Percentiles rank a stretch among this genome's conserved stretches.
Conservation (phyloP, 192 early-diverging fungal species). For the Rhizophagus prolifer region DNA sequence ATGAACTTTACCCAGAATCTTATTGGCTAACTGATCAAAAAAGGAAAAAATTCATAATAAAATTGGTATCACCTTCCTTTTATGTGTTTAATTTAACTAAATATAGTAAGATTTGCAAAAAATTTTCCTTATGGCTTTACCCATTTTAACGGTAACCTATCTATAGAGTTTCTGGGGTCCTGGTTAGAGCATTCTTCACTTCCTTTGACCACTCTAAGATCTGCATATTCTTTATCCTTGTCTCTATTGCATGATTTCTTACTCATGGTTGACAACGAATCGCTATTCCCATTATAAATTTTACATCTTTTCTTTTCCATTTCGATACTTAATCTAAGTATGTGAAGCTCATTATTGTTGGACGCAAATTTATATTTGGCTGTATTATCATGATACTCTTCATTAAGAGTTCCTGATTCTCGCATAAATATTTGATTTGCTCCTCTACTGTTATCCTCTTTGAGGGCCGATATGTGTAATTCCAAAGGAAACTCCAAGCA, state of each 20-base stretch:
- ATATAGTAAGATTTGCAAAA: no score
- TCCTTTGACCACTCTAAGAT: neutral
- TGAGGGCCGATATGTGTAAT: neutral
- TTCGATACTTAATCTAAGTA: constrained; percentile 1
- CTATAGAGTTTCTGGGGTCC: no score
- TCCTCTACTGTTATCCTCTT: constrained; percentile 2
- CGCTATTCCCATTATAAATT: constrained; percentile 15
- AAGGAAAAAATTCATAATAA: no score
- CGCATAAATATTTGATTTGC: constrained; percentile 12
- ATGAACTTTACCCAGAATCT: no score
- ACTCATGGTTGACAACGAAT: neutral
- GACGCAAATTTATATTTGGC: neutral
- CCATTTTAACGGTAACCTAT: no score
- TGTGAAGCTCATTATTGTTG: constrained; percentile 14
- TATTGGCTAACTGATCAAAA: no score
- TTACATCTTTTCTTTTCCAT: constrained; percentile 16
- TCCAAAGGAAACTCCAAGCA: neutral
- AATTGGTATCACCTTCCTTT: no score
- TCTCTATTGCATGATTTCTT: no score
- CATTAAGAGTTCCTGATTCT: constrained; percentile 10
- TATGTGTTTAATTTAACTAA: no score
- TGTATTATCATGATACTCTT: no score
- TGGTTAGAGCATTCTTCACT: constrained; percentile 7
- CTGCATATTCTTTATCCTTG: neutral
- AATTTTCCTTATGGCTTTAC: no score